Evolutionary conservation across 768 basidiomycete species (phyloP).

Genomic region (Udeniomyces megalosporus): DNA sequence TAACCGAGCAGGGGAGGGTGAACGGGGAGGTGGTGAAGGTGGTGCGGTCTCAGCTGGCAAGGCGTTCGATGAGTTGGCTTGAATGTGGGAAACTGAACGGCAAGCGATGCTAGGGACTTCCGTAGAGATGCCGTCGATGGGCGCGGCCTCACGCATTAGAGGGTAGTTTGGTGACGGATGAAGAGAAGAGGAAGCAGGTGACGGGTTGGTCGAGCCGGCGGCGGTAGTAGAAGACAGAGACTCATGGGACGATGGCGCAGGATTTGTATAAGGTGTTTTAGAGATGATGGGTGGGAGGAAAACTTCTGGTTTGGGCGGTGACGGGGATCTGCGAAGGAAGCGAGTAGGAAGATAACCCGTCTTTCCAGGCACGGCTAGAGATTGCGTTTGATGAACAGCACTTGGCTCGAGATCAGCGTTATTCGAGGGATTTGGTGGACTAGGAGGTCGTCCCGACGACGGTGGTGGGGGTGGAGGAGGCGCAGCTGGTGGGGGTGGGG

Average conservation of each 20-base stretch:
- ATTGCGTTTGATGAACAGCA: no score
- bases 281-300: background rate
- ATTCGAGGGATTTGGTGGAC: no score
- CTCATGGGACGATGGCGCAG: background rate
- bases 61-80: background rate
- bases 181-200: background rate
- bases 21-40: background rate
- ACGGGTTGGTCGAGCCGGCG: background rate
- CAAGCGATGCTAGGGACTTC: background rate
- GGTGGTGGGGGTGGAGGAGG: no score
- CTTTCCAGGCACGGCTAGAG: no score
- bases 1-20: background rate
- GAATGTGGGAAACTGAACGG: background rate
- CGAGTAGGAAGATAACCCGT: no score
- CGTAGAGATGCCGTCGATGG: background rate
- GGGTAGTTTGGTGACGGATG: background rate
- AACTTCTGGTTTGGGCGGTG: no score
- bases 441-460: no score
- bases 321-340: no score
- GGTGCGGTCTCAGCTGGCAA: background rate
- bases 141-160: no score
- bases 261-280: no score
- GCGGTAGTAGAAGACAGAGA: background rate
- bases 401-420: no score
- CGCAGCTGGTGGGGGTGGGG: no score